These are phyloP conservation scores for Guyanaporus albipodus DNA, from an alignment of 768 basidiomycete genomes.

Conservation along the genomic window DNA sequence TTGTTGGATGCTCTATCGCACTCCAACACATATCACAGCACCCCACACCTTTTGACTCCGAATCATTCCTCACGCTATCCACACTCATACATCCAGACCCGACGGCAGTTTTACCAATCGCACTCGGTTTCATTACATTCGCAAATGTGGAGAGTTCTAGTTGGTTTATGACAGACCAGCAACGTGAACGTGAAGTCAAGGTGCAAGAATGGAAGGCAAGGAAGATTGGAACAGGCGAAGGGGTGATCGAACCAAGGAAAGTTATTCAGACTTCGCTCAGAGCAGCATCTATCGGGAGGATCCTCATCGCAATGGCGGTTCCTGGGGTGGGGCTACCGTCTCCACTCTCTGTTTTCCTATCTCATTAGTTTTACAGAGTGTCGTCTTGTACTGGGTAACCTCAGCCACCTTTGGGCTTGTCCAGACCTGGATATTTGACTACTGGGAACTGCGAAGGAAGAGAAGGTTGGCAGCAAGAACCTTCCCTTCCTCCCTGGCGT, in stretches of 20 bases:
- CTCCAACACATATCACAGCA: constrained; percentile 52
- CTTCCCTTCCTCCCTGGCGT: neutral
- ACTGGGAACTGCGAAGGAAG: constrained; percentile 47
- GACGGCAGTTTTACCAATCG: constrained; percentile 64
- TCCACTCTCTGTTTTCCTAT: neutral
- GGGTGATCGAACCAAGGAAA: constrained; percentile 44
- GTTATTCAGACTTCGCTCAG: constrained; percentile 55
- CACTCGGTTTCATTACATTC: constrained; percentile 69
- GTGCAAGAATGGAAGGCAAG: constrained; percentile 46
- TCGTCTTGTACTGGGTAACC: constrained; percentile 73
- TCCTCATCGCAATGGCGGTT: constrained; percentile 60
- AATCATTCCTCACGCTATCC: constrained; percentile 71
- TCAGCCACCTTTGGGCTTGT: constrained; percentile 71
- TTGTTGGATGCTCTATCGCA: constrained; percentile 59
- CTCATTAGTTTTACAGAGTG: constrained; percentile 37
- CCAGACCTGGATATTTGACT: constrained; percentile 73
- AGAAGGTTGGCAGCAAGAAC: constrained; percentile 10
- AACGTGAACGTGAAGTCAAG: constrained; percentile 46
- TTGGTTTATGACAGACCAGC: constrained; percentile 64
- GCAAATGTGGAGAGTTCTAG: constrained; percentile 75
- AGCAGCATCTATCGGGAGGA: constrained; percentile 58
- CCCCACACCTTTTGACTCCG: constrained; percentile 68
- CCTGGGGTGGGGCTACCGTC: constrained; percentile 51
- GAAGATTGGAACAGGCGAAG: constrained; percentile 40
- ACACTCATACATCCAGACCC: constrained; percentile 69